Base-by-base conservation (phyloP, 768 basidiomycete genomes). In the Kwoniella botswanensis region DNA sequence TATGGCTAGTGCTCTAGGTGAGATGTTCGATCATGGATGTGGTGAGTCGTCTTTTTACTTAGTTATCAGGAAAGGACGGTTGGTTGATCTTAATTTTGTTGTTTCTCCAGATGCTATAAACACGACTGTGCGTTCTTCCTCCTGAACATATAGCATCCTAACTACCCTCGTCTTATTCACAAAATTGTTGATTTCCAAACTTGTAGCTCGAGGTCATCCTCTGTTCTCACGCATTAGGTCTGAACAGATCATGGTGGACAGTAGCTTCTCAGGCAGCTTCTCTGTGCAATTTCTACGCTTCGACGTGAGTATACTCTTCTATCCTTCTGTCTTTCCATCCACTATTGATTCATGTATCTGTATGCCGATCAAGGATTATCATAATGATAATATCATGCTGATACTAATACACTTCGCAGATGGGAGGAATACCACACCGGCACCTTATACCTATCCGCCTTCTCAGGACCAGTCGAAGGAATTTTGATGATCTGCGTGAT, bases 231-330 rank as follows among this genome's bases (percentile, higher is more conserved):
- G 95, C 97, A 0, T 88, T 99, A 55, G 95, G 96, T 76, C 87
- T 98, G 22, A 93, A 93, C 13, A 87, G 94, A 21, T 94, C 93
- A 0, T 98, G 97, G 94, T 98, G 94, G 96, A 98, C 94, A 0
- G 90, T 98, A 43, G 88, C 91, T 0, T 91, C 91, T 0, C 93
- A 95, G 81, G 86, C 90, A 12, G 90, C 90, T 0, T 89, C 90
- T 0, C 84, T 91, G 52, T 89, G 89, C 71, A 92, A 91, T 81
- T 93, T 93, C 77, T 92, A 92, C 82, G 85, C 92, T 21, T 91
- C 91, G 3, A 93, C 91, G 17, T 83, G 70, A 68, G 80, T 76
- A 29, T 3, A 15, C 42, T 63, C 10, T 15, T 52, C 44, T 63
- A 18, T 21, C 21, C 50, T 53, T 6, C 50, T 56, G 3, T 22